Percentiles rank a stretch among this genome's conserved stretches.
phyloP scores from a whole-genome alignment of 495 filamentous ascomycete species.

The Astrothelium macrocarpum region DNA sequence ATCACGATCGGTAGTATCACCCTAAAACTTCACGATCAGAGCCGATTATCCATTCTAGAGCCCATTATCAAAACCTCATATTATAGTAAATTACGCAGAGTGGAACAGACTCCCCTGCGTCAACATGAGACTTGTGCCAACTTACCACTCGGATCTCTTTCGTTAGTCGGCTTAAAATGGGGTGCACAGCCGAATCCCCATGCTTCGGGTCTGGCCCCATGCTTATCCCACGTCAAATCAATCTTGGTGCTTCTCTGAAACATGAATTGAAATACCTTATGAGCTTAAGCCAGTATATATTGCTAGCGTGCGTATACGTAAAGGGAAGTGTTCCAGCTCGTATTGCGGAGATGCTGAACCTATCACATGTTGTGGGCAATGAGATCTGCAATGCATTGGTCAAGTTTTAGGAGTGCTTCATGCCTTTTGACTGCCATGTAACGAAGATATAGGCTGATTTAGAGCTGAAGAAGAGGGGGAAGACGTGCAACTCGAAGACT shows the following conservation, averaged over 20 bases:
- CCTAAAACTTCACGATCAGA: background rate
- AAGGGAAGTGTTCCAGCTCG: background rate
- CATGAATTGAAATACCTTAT: background rate
- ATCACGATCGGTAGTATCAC: background rate
- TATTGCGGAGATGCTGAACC: background rate
- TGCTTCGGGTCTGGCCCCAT: background rate
- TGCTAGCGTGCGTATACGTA: background rate
- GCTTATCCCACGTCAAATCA: conserved; percentile 3
- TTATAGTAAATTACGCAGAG: background rate
- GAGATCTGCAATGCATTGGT: background rate
- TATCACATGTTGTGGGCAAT: background rate
- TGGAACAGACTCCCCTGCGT: background rate
- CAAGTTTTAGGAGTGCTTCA: background rate
- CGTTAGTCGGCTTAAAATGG: background rate
- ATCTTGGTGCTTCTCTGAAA: background rate
- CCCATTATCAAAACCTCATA: background rate
- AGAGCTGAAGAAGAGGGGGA: background rate
- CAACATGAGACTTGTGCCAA: background rate
- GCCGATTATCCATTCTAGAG: background rate
- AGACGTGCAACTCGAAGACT: background rate
- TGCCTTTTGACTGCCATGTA: background rate
- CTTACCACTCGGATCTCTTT: background rate
- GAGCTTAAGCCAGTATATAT: background rate
- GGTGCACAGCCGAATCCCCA: background rate
- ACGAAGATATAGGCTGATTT: background rate